Percentiles rank a stretch among this genome's conserved stretches.
Conservation (phyloP, 2,329 filamentous ascomycete species). For the Microdochium nivale region DNA sequence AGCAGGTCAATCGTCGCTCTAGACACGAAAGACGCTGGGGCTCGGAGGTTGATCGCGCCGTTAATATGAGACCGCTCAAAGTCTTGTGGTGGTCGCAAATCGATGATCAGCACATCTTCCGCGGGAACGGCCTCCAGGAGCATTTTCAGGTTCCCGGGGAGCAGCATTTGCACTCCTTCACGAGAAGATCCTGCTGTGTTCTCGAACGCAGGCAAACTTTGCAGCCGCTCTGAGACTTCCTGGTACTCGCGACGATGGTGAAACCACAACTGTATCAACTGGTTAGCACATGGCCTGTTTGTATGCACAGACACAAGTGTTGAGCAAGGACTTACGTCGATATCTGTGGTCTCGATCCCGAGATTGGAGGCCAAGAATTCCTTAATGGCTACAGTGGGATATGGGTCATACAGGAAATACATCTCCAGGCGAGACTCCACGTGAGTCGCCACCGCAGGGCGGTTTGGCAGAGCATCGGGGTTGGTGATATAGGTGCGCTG, state of each 20-base stretch:
- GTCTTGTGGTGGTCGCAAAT: constrained; percentile 36
- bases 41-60: constrained; percentile 42
- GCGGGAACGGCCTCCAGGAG: constrained; percentile 41
- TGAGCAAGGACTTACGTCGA: constrained; percentile 28
- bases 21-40: constrained; percentile 38
- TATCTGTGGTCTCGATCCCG: constrained; percentile 39
- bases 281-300: constrained; percentile 6
- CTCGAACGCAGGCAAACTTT: constrained; percentile 32
- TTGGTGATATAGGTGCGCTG: constrained; percentile 27
- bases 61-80: constrained; percentile 44
- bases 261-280: constrained; percentile 34
- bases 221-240: constrained; percentile 33
- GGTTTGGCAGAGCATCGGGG: constrained; percentile 27
- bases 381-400: constrained; percentile 39
- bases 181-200: constrained; percentile 15
- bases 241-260: constrained; percentile 43
- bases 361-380: constrained; percentile 47
- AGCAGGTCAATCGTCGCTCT: constrained; percentile 41
- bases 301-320: background rate
- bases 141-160: constrained; percentile 40
- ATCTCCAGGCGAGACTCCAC: constrained; percentile 42
- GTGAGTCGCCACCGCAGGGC: constrained; percentile 37
- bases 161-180: constrained; percentile 35
- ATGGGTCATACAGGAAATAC: constrained; percentile 39
- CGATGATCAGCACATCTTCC: constrained; percentile 37